A percentile compares a stretch with the other conserved stretches of the same genome.
Conservation (phyloP, 306 rosid species). For the Acacia melanoxylon region DNA sequence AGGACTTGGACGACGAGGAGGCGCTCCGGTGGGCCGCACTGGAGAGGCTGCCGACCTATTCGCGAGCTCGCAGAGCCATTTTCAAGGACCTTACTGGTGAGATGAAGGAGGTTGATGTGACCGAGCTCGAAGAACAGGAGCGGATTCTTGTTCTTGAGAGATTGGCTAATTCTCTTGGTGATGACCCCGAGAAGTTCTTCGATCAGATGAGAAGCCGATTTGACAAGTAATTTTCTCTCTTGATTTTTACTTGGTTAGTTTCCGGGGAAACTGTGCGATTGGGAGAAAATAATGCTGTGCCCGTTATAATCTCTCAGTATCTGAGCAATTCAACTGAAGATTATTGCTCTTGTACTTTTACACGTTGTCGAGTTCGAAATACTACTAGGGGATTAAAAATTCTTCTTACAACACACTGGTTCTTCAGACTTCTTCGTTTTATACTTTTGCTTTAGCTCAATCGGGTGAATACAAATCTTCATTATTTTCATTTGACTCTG, state of each 20-base stretch:
- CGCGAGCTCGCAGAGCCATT: constrained; percentile 78
- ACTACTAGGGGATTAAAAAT: background rate
- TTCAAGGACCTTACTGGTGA: constrained; percentile 70
- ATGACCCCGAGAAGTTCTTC: constrained; percentile 75
- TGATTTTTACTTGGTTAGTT: background rate
- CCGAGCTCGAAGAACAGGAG: constrained; percentile 60
- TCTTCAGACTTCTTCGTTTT: background rate
- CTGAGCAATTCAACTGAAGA: background rate
- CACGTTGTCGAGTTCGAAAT: background rate
- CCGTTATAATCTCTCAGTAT: background rate
- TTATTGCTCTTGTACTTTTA: background rate
- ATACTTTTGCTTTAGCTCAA: constrained; percentile 15
- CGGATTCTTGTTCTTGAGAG: constrained; percentile 71
- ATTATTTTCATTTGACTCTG: background rate
- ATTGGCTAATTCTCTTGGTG: constrained; percentile 51
- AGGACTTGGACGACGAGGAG: constrained; percentile 71
- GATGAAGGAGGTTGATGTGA: constrained; percentile 63
- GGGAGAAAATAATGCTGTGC: background rate
- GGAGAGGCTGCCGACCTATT: constrained; percentile 84
- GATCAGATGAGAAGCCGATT: constrained; percentile 71
- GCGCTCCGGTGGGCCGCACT: constrained; percentile 98
- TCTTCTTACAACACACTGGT: background rate
- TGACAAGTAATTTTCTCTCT: constrained; percentile 58
- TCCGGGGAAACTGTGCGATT: constrained; percentile 14
- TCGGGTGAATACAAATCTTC: background rate